A percentile compares a stretch with the other conserved stretches of the same genome.
Evolutionary conservation across 1,139 yeast genomes (phyloP).

Genomic region (Yamadazyma siamensis): DNA sequence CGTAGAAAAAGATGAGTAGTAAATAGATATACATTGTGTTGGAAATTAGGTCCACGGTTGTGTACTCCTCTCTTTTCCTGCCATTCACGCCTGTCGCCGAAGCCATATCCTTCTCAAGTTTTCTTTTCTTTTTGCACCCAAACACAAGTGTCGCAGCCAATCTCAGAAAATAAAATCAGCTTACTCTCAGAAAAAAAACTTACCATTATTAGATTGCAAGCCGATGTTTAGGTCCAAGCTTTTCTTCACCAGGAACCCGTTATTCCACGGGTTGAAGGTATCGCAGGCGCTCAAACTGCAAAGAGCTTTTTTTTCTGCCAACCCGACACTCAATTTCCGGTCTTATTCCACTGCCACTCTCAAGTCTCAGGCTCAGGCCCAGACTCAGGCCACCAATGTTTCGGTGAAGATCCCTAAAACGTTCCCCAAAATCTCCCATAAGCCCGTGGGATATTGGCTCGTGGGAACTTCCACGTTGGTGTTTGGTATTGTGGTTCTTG

Average conservation of each 20-base stretch:
- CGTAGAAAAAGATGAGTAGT: constrained; percentile 19
- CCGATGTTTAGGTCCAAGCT: constrained; percentile 12
- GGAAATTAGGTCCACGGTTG: constrained; percentile 20
- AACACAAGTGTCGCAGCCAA: neutral
- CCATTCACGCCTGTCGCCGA: neutral
- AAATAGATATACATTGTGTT: constrained; percentile 28
- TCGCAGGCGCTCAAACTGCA: constrained; percentile 8
- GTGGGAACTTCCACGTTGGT: constrained; percentile 88
- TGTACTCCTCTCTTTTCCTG: constrained; percentile 1
- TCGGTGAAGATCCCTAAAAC: constrained; percentile 5
- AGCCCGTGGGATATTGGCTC: constrained; percentile 80
- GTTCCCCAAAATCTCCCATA: constrained; percentile 31
- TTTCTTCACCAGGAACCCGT: constrained; percentile 13
- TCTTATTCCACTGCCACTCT: constrained; percentile 9
- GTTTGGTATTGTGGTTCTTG: constrained; percentile 93
- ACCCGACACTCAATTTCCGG: constrained; percentile 8
- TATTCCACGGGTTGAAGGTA: constrained; percentile 11
- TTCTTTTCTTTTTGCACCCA: neutral
- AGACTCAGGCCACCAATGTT: constrained; percentile 1
- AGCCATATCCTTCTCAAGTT: too few species aligned
- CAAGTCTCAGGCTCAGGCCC: constrained; percentile 1
- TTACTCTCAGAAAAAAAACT: constrained; percentile 3
- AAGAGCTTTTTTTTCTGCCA: constrained; percentile 10
- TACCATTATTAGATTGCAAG: too few species aligned
- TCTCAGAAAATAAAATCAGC: neutral